Percentiles rank a stretch among this genome's conserved stretches.
Conservation (phyloP, 2,329 filamentous ascomycete species). For the Fusarium metavorans region DNA sequence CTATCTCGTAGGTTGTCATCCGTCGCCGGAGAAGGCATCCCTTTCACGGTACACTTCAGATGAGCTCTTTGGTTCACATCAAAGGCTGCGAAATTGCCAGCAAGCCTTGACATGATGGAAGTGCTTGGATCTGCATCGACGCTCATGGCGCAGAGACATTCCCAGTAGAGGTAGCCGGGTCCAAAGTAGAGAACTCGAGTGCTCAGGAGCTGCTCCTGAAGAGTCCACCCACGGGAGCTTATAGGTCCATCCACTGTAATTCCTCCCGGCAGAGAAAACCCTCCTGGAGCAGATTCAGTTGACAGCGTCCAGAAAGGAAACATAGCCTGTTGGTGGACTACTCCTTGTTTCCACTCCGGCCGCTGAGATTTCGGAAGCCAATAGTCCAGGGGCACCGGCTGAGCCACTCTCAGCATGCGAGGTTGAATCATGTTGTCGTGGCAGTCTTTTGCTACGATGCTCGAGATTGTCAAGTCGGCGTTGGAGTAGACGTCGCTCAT, state of each 20-base stretch:
- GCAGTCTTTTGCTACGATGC: neutral
- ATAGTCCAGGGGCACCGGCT: neutral
- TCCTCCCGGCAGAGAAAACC: neutral
- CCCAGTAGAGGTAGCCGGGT: neutral
- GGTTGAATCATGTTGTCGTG: neutral
- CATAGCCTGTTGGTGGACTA: neutral
- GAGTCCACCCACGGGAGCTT: neutral
- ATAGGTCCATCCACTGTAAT: neutral
- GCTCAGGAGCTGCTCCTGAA: neutral
- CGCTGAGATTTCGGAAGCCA: neutral
- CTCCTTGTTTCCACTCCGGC: neutral
- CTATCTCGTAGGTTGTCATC: neutral
- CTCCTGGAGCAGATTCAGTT: neutral
- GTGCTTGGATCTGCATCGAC: neutral
- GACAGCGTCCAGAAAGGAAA: neutral
- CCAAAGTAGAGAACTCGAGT: neutral
- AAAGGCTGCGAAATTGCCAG: neutral
- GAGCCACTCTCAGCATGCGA: neutral
- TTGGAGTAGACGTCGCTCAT: slow-evolving; percentile 1
- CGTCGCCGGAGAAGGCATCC: neutral
- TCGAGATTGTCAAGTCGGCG: neutral
- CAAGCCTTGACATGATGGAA: neutral
- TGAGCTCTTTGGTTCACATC: neutral
- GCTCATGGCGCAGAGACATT: neutral
- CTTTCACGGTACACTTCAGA: neutral